Evolutionary conservation across 78 protist species (phyloP).

Genomic region (Speleostelium caveatum): DNA sequence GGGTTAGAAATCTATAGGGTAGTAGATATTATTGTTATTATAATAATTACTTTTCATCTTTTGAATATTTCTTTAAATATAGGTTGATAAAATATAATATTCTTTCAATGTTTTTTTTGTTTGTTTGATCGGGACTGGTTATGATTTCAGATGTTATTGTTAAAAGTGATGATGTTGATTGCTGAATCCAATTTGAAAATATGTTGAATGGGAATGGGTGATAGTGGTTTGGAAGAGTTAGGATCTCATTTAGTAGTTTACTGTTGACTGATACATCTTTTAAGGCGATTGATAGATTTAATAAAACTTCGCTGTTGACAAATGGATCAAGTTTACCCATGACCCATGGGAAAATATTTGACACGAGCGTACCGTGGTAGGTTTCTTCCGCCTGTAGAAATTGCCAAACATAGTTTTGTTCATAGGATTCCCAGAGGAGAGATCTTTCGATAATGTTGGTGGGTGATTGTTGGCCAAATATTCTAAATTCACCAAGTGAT

Average conservation of each 20-base stretch:
- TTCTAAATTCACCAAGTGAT: slow-evolving; percentile 65
- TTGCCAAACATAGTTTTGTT: slow-evolving; percentile 58
- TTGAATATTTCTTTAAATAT: neutral
- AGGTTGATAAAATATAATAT: neutral
- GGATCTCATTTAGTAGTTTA: slow-evolving; percentile 2
- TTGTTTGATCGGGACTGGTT: neutral
- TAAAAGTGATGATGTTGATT: neutral
- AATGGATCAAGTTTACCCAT: slow-evolving; percentile 20
- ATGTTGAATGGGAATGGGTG: slow-evolving; percentile 17
- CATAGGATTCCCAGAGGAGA: slow-evolving; percentile 47
- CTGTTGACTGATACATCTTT: slow-evolving; percentile 1
- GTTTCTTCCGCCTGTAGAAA: slow-evolving; percentile 41
- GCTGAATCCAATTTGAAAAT: slow-evolving; percentile 9
- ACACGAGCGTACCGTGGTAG: slow-evolving; percentile 12
- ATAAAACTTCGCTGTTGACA: slow-evolving; percentile 19
- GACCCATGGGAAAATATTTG: slow-evolving; percentile 10
- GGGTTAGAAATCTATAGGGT: neutral
- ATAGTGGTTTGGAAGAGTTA: neutral
- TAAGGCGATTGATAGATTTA: slow-evolving; percentile 1
- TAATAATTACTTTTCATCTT: neutral
- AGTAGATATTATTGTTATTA: neutral
- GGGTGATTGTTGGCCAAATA: slow-evolving; percentile 43
- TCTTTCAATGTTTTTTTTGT: neutral
- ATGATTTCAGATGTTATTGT: neutral
- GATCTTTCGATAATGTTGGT: neutral